Evolutionary conservation across 2,329 filamentous ascomycete genomes (phyloP).

Genomic region (Stenocarpella maydis): DNA sequence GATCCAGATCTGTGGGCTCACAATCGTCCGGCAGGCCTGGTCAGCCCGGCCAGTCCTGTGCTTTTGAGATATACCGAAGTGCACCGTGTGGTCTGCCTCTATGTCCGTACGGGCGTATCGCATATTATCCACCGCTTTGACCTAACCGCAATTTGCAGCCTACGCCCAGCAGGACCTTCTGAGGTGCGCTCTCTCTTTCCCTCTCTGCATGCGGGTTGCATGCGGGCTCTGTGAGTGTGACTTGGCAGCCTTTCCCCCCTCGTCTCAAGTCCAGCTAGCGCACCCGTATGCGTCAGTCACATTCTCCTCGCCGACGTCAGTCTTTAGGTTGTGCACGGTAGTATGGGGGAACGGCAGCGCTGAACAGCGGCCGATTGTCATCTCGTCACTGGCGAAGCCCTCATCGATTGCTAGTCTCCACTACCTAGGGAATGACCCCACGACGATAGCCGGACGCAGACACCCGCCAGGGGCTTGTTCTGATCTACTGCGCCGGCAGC

Average conservation of each 20-base stretch:
- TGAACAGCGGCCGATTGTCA: constrained; percentile 8
- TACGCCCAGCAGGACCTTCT: constrained; percentile 4
- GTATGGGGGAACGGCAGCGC: background rate
- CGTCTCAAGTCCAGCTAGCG: constrained; percentile 24
- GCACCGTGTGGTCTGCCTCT: constrained; percentile 16
- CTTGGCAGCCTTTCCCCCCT: constrained; percentile 19
- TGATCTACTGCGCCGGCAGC: constrained; percentile 7
- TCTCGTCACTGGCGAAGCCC: constrained; percentile 11
- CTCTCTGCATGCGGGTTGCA: background rate
- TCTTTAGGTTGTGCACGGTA: constrained; percentile 17
- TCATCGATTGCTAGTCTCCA: constrained; percentile 21
- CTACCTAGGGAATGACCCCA: no score
- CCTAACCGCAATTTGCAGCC: constrained; percentile 11
- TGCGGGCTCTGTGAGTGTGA: constrained; percentile 4
- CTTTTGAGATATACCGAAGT: background rate
- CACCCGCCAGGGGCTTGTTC: background rate
- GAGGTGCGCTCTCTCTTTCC: background rate
- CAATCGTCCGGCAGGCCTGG: constrained; percentile 20
- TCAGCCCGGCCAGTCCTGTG: constrained; percentile 2
- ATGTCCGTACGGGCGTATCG: background rate
- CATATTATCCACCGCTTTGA: constrained; percentile 21
- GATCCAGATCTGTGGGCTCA: constrained; percentile 26
- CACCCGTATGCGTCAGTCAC: constrained; percentile 13
- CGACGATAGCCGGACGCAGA: background rate
- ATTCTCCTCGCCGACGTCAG: constrained; percentile 9